phyloP scores from a whole-genome alignment of 495 filamentous ascomycete genomes.

The Daldinia concentrica region DNA sequence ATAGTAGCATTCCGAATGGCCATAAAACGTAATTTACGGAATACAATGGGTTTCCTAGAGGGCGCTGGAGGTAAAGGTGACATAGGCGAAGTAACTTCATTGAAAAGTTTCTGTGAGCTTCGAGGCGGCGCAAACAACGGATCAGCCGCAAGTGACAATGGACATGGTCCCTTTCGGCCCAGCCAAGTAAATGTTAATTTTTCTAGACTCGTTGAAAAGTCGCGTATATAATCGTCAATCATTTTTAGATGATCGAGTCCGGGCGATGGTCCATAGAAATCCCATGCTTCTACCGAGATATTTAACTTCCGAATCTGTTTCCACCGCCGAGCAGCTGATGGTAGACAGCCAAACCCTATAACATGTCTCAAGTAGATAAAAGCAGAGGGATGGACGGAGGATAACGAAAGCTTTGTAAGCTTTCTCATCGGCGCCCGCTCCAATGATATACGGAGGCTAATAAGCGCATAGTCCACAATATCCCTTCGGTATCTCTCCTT shows the following conservation, averaged over 20 bases:
- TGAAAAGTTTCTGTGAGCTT: constrained; percentile 60
- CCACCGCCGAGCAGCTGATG: constrained; percentile 72
- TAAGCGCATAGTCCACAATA: constrained; percentile 83
- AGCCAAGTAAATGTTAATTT: constrained; percentile 76
- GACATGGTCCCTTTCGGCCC: constrained; percentile 71
- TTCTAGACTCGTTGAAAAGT: constrained; percentile 67
- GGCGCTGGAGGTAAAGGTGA: constrained; percentile 58
- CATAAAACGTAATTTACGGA: constrained; percentile 68
- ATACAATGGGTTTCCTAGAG: constrained; percentile 58
- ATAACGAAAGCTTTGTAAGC: constrained; percentile 70
- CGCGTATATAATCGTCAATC: constrained; percentile 75
- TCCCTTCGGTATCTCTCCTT: constrained; percentile 73
- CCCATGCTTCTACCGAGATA: constrained; percentile 72
- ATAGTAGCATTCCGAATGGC: constrained; percentile 72
- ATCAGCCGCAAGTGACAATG: constrained; percentile 70
- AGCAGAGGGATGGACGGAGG: constrained; percentile 72
- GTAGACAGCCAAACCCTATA: constrained; percentile 72
- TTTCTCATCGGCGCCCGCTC: constrained; percentile 69
- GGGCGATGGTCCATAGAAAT: constrained; percentile 61
- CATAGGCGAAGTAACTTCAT: constrained; percentile 64
- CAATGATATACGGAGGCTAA: constrained; percentile 78
- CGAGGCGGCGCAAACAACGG: constrained; percentile 65
- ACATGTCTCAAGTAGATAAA: constrained; percentile 74
- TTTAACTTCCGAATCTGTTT: constrained; percentile 73
- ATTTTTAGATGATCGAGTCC: constrained; percentile 77